Conservation (phyloP, 1,284 basidiomycete genomes). For the Heterobasidion annosum region DNA sequence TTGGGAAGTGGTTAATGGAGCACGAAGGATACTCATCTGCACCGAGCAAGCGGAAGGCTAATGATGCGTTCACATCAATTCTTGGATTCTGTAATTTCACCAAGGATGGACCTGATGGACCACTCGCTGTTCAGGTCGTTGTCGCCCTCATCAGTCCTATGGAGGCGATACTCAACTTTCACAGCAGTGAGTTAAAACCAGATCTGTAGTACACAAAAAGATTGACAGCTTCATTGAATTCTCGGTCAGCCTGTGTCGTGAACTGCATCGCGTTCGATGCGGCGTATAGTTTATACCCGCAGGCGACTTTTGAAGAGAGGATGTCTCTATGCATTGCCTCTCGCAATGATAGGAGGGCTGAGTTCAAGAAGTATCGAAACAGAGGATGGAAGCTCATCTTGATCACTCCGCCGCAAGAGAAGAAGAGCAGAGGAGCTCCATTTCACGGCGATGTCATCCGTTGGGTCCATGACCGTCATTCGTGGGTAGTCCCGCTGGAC, state of each 20-base stretch:
- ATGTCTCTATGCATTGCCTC: not conserved
- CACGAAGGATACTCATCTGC: not conserved
- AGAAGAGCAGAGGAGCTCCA: not conserved
- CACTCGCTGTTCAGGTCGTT: too few species aligned
- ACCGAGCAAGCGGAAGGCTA: not conserved
- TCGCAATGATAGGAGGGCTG: not conserved
- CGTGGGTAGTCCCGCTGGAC: not conserved
- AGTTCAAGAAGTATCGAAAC: conserved; percentile 17
- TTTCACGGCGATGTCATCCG: not conserved
- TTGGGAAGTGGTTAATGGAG: conserved; percentile 9
- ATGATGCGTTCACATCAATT: not conserved
- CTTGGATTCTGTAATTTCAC: too few species aligned
- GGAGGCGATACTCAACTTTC: conserved; percentile 28
- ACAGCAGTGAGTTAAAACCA: conserved; percentile 28
- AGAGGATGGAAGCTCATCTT: conserved; percentile 18
- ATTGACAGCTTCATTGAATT: too few species aligned
- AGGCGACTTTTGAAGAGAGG: conserved; percentile 12
- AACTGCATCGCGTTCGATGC: conserved; percentile 12
- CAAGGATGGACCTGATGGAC: too few species aligned
- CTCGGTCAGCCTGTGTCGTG: conserved; percentile 12
- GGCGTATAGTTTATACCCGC: conserved; percentile 14
- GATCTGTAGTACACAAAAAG: too few species aligned
- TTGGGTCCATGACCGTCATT: not conserved
- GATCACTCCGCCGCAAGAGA: not conserved
- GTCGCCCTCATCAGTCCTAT: conserved; percentile 12